Conservation (phyloP, 2,329 filamentous ascomycete genomes). For the Curvularia hawaiiensis region DNA sequence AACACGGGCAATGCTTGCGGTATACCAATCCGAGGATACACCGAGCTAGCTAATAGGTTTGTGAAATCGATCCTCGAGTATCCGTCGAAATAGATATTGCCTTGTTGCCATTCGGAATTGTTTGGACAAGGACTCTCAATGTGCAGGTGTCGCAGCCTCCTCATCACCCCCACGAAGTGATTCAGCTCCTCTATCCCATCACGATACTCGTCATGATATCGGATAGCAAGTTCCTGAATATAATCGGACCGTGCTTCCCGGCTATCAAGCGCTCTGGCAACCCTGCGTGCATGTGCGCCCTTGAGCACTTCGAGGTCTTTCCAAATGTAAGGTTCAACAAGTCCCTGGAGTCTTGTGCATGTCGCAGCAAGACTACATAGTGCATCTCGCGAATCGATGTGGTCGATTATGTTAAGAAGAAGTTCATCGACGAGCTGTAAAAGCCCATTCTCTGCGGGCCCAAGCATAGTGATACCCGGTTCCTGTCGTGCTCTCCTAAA, state of each 20-base stretch:
- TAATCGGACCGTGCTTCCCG: conserved; percentile 30
- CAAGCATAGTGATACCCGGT: conserved; percentile 19
- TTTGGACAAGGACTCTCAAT: conserved; percentile 46
- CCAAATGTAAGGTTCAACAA: conserved; percentile 45
- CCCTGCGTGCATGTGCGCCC: conserved; percentile 31
- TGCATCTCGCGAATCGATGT: conserved; percentile 28
- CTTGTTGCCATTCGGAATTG: conserved; percentile 37
- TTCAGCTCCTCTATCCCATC: conserved; percentile 41
- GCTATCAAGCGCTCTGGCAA: conserved; percentile 31
- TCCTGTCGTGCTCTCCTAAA: conserved; percentile 30
- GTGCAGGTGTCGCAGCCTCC: conserved; percentile 36
- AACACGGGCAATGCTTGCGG: conserved; percentile 31
- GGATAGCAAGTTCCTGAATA: conserved; percentile 39
- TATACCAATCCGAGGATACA: conserved; percentile 26
- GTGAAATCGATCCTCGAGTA: conserved; percentile 40
- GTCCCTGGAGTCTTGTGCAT: conserved; percentile 35
- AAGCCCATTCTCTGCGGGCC: conserved; percentile 24
- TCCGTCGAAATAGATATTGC: conserved; percentile 29
- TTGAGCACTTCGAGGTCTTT: conserved; percentile 34
- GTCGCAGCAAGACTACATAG: conserved; percentile 40
- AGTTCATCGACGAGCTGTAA: conserved; percentile 43
- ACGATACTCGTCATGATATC: conserved; percentile 29
- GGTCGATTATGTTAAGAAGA: conserved; percentile 42
- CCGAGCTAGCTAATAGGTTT: conserved; percentile 34
- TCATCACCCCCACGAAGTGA: conserved; percentile 33